Evolutionary conservation across 2,329 filamentous ascomycete species (phyloP).

Genomic region (Ceratocystis eucalypticola): DNA sequence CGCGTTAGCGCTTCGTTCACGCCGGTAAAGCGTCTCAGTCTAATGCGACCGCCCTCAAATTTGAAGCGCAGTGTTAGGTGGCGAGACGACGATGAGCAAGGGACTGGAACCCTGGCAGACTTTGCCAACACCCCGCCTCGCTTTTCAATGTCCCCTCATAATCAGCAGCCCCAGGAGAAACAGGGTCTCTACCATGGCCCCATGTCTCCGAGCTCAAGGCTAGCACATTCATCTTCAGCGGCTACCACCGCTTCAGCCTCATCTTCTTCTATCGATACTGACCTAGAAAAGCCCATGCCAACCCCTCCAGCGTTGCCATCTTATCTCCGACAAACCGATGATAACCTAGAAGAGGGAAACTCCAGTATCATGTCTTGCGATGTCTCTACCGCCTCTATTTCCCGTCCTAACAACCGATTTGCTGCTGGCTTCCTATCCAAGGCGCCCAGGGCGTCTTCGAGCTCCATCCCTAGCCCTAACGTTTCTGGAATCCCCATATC

Average conservation of each 20-base stretch:
- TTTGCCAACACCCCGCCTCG: slow-evolving; percentile 68
- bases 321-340: slow-evolving; percentile 11
- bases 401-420: slow-evolving; percentile 16
- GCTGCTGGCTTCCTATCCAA: slow-evolving; percentile 17
- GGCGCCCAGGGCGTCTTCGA: not conserved
- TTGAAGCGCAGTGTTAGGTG: slow-evolving; percentile 71
- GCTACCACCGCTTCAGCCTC: not conserved
- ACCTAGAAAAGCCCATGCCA: slow-evolving; percentile 17
- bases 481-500: slow-evolving; percentile 15
- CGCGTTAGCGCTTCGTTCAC: slow-evolving; percentile 69
- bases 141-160: slow-evolving; percentile 17
- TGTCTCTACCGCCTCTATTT: slow-evolving; percentile 12
- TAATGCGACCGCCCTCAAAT: slow-evolving; percentile 30
- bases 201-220: slow-evolving; percentile 2
- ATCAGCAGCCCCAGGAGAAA: slow-evolving; percentile 39
- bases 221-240: not conserved
- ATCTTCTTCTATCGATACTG: slow-evolving; percentile 29
- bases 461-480: slow-evolving; percentile 11
- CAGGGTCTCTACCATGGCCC: slow-evolving; percentile 10
- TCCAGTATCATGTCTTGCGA: slow-evolving; percentile 17
- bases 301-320: slow-evolving; percentile 13
- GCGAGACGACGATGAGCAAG: slow-evolving; percentile 79
- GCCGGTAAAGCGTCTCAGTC: slow-evolving; percentile 51
- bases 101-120: slow-evolving; percentile 74
- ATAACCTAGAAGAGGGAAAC: slow-evolving; percentile 14